Evolutionary conservation across 2,329 filamentous ascomycete species (phyloP), one percentile per base, ranked within the genome.

Genomic region (Coniochaeta prunicola): DNA sequence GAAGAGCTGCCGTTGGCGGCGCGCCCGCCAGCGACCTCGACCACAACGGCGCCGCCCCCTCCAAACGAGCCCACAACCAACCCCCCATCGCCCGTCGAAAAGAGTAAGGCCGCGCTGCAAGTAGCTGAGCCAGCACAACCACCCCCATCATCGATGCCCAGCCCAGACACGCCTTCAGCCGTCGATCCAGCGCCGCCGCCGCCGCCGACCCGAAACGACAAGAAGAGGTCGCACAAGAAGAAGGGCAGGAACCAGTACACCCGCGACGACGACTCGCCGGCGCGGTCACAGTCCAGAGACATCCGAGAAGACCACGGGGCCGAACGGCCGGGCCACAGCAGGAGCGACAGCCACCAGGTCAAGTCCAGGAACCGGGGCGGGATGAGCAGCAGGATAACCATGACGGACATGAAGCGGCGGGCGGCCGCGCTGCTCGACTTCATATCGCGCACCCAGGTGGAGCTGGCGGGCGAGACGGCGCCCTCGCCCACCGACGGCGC

Each of bases 351-450:
- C 62, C 55, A 64, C 62, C 73, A 78, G 9, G 24, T 30, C 64
- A 88, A 86, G 63, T 76, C 77, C 59, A 85, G 83, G 66, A 74
- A 76, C 33, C 82, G 82, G 65, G 72, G 76, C 59, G 77, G 78
- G 56, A 82, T 81, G 71, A 80, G 79, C 63, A 86, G 82, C 64
- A 91, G 90, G 70, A 84, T 92, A 59, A 92, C 87, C 30, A 90
- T 96, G 86, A 87, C 87, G 60, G 92, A 96, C 69, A 92, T 96
- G 85, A 91, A 90, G 74, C 85, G 90, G 63, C 87, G 91, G 10
- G 91, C 92, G 6, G 84, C 89, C 4, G 89, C 84, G 21, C 96
- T 97, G 69, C 81, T 96, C 60, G 91, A 94, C 65, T 97, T 93
- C 68, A 96, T 97, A 63, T 88, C 89, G 4, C 86, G 91, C 64